These are phyloP conservation scores for Tricholoma sp. DNA, from an alignment of 768 basidiomycete species.

Conservation along the genomic window DNA sequence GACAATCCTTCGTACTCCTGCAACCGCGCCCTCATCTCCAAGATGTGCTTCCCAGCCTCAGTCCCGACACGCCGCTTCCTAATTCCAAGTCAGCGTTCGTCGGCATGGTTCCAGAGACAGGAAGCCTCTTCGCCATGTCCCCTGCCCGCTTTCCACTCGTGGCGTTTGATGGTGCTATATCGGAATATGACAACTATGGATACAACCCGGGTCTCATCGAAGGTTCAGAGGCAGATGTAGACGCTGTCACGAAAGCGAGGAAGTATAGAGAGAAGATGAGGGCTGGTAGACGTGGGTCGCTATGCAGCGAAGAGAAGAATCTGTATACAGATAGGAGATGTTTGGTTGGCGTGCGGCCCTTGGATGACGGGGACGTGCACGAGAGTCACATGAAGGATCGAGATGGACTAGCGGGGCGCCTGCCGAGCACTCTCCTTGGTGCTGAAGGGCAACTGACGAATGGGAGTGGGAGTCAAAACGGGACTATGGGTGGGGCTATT, in stretches of 20 bases:
- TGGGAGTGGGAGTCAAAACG: neutral
- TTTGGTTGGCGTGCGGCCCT: constrained; percentile 52
- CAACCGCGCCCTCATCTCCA: constrained; percentile 79
- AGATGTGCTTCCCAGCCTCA: constrained; percentile 65
- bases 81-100: constrained; percentile 72
- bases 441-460: neutral
- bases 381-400: constrained; percentile 44
- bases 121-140: constrained; percentile 83
- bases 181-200: constrained; percentile 15
- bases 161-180: constrained; percentile 50
- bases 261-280: constrained; percentile 11
- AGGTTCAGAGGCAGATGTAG: constrained; percentile 24
- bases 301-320: constrained; percentile 8
- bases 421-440: constrained; percentile 1
- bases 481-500: neutral
- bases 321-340: constrained; percentile 44
- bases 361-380: constrained; percentile 48
- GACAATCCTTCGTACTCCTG: constrained; percentile 71
- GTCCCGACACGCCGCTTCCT: constrained; percentile 30
- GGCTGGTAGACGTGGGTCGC: neutral
- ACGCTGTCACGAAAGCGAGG: constrained; percentile 42
- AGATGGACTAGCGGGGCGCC: constrained; percentile 44
- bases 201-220: constrained; percentile 18
- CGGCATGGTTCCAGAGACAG: constrained; percentile 66
- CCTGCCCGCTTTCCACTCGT: constrained; percentile 79